A percentile compares a stretch with the other conserved stretches of the same genome.
phyloP scores from a whole-genome alignment of 2,329 filamentous ascomycete genomes.

The Talaromyces sp. region DNA sequence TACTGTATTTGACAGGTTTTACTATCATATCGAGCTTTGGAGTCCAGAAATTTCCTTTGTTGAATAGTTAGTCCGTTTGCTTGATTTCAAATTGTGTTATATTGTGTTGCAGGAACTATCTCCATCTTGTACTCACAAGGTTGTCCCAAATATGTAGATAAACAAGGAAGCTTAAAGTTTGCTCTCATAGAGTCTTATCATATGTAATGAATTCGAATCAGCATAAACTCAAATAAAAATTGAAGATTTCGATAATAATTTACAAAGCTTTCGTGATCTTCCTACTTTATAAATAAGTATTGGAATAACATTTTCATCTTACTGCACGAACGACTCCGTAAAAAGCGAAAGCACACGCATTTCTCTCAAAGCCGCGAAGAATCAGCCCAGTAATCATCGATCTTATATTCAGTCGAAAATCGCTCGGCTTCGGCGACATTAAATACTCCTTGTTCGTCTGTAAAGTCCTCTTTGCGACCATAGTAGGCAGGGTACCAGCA shows the following conservation, averaged over 20 bases:
- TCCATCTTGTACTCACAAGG: neutral
- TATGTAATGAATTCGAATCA: neutral
- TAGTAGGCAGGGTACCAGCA: conserved; percentile 1
- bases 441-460: conserved; percentile 9
- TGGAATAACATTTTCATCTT: neutral
- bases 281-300: no score
- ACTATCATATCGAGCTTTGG: neutral
- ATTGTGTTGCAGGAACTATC: neutral
- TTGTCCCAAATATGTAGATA: neutral
- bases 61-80: neutral
- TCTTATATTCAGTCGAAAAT: neutral
- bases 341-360: no score
- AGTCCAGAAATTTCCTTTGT: neutral
- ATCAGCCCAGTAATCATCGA: neutral
- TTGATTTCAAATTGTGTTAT: neutral
- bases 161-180: neutral
- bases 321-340: neutral
- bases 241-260: neutral
- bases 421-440: neutral
- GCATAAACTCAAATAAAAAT: neutral
- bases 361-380: neutral
- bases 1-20: neutral
- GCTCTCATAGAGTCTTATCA: neutral
- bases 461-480: conserved; percentile 14
- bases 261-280: neutral